Base-by-base conservation (phyloP, 768 basidiomycete genomes). In the Baorangia bicolor region DNA sequence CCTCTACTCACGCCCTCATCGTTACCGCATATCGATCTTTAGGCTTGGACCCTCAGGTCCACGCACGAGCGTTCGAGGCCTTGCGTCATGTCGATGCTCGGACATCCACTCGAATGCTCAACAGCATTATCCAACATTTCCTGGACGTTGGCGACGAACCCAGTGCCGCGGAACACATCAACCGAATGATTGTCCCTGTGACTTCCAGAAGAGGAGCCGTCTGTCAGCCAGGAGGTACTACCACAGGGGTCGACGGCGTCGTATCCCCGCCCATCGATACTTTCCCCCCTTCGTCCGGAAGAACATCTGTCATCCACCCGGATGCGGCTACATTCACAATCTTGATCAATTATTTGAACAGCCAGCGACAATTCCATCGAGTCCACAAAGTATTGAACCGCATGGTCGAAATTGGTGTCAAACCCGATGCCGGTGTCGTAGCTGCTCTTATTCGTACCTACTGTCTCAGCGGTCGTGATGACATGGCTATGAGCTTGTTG, bases 91-190 rank as follows among this genome's bases (percentile, higher is more conserved):
- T 85, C 55, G 72, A 74, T 56, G 62, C 60, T 14, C 68, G 59
- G 4, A 70, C 72, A 2, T 77, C 81, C 38, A 81, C 83, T n/a
- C 68, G 70, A 28, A 77, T 84, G n/a, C 65, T 92, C 67, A 92
- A 92, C 76, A 78, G 78, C 56, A 73, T 92, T n/a, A 75, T 90
- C 41, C 81, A 81, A 58, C 76, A 85, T 38, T 76, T 80, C 42
- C 66, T 92, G 38, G 85, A 86, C 64, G 66, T 73, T 30, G 69
- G 74, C 62, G 83, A 91, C 70, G 54, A 82, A 49, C 40, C 67
- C 37, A 75, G 75, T 23, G 79, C 81, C 5, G 59, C 78, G 21
- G 74, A 73, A 49, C 68, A 86, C 25, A 68, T 89, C 25, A 75
- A 78, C 13, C 64, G 78, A 45, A 85, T 87, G 75, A 81, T 86